Evolutionary conservation across 78 protist species (phyloP), one percentile per base, ranked within the genome.

Genomic region (Cavenderia fasciculata): DNA sequence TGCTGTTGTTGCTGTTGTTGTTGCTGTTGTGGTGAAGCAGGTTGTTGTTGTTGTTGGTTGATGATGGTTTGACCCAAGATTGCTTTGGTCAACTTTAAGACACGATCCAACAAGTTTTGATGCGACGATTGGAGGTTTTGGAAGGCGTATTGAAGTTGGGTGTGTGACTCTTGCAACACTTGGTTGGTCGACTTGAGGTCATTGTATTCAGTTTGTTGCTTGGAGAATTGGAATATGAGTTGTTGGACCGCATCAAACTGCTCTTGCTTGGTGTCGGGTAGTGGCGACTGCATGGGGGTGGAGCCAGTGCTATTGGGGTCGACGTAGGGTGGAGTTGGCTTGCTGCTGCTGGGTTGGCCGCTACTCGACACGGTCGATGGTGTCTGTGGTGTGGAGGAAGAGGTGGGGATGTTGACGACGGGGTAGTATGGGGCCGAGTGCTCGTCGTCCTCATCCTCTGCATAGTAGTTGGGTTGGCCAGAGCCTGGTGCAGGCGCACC

Each of bases 81-180:
- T 14, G 89, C 89, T 33, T 79, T 79, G 21, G 89, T 79, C 18
- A 79, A 51, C 61, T 79, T 79, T 40, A 79, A 57, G 16, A 79
- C 89, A 66, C 89, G 71, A 4, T 79, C 89, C 54, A 79, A 44
- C 6, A 79, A 66, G 68, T 56, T 79, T 54, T 79, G 89, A 36
- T 79, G 89, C 11, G 89, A 79, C 23, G 65, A 77, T 68, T 79
- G 89, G 25, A 79, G 74, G 19, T 62, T 65, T 54, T 79, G 89
- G 27, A 54, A 79, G 0, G 89, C 89, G 56, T 29, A 54, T 68
- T 79, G 89, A 8, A 79, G 46, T 43, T 79, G 89, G 6, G 77
- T 36, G 29, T 79, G 89, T 1, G 89, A 79, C 11, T 79, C 89
- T 31, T 79, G 89, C 11, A 79, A 23, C 40, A 59, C 51, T 16